A percentile compares a stretch with the other conserved stretches of the same genome.
phyloP scores from a whole-genome alignment of 2,329 filamentous ascomycete species.

The Fusarium sp. region DNA sequence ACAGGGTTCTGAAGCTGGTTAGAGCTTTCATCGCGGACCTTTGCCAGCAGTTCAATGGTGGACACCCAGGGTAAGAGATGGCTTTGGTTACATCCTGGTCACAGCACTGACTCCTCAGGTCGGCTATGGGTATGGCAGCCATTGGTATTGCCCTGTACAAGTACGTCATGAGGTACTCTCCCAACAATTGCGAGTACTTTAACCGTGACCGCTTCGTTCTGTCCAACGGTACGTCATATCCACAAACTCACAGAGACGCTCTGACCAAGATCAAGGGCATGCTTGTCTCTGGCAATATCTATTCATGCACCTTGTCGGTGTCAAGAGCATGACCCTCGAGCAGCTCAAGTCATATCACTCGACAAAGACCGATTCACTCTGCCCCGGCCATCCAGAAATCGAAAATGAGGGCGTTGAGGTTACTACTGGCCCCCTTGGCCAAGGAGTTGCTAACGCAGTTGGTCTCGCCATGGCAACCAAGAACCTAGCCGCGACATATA shows the following conservation, averaged over 20 bases:
- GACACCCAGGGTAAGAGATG: neutral
- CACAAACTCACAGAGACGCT: neutral
- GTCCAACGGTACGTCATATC: neutral
- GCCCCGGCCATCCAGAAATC: slow-evolving; percentile 65
- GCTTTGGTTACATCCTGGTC: neutral
- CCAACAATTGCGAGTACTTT: slow-evolving; percentile 49
- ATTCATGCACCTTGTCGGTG: neutral
- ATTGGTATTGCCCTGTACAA: slow-evolving; percentile 60
- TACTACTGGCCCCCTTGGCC: slow-evolving; percentile 66
- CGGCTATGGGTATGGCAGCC: slow-evolving; percentile 17
- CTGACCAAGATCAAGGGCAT: neutral
- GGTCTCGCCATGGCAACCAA: slow-evolving; percentile 54
- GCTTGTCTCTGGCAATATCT: neutral
- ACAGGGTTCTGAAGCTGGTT: neutral
- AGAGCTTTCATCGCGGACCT: neutral
- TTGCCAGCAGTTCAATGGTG: neutral
- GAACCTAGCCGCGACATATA: slow-evolving; percentile 51
- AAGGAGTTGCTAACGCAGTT: slow-evolving; percentile 56
- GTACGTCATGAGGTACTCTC: slow-evolving; percentile 68
- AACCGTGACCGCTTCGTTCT: neutral
- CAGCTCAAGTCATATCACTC: neutral
- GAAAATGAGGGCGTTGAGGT: slow-evolving; percentile 66
- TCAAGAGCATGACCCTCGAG: neutral
- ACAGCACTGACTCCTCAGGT: neutral
- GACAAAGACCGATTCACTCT: slow-evolving; percentile 37